These are phyloP conservation scores for Dryas integrifolia DNA, from an alignment of 331 rosid species.

Conservation along the genomic window DNA sequence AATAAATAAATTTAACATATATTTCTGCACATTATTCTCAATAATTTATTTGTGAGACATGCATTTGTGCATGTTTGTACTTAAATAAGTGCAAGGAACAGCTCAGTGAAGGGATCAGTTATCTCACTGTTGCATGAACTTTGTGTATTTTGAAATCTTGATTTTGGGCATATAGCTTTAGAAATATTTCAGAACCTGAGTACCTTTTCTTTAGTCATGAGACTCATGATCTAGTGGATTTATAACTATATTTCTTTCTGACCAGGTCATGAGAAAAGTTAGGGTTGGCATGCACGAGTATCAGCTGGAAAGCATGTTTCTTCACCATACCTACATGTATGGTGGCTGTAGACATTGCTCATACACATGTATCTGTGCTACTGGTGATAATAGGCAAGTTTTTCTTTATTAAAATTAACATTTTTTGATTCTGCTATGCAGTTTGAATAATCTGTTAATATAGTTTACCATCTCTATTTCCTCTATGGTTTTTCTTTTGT, in stretches of 20 bases:
- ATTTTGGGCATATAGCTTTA: not conserved
- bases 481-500: not conserved
- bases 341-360: constrained; percentile 98
- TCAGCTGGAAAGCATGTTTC: constrained; percentile 87
- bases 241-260: constrained; percentile 9
- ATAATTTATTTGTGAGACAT: not conserved
- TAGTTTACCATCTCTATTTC: not conserved
- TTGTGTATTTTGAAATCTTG: not conserved
- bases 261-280: constrained; percentile 75
- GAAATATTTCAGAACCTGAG: not conserved
- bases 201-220: not conserved
- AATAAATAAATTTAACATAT: constrained; percentile 6
- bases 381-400: constrained; percentile 74
- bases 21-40: not conserved
- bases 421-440: not conserved
- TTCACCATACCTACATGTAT: constrained; percentile 94
- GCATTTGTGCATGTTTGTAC: not conserved
- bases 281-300: constrained; percentile 88
- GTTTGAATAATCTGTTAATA: not conserved
- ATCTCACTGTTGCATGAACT: not conserved
- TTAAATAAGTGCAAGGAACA: not conserved
- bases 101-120: constrained; percentile 6
- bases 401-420: not conserved
- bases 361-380: constrained; percentile 87
- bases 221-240: not conserved